Evolutionary conservation across 1,284 basidiomycete genomes (phyloP).

Genomic region (Pyrrhoderma lamaoense): DNA sequence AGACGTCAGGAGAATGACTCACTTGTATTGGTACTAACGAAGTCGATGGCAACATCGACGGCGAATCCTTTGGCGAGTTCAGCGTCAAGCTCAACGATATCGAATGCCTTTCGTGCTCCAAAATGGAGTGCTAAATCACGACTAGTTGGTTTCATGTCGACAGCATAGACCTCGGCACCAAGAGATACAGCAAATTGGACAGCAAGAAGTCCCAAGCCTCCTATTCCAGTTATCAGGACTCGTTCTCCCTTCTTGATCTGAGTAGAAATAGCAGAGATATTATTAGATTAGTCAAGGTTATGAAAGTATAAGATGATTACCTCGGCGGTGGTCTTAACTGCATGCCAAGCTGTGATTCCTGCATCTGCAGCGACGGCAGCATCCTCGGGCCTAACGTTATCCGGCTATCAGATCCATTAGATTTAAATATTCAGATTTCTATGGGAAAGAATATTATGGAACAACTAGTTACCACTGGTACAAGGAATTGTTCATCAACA

Average conservation of each 20-base stretch:
- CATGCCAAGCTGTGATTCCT: conserved; percentile 24
- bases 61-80: conserved; percentile 21
- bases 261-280: not conserved
- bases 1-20: conserved; percentile 8
- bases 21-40: conserved; percentile 23
- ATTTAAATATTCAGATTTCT: not conserved
- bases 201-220: conserved; percentile 27
- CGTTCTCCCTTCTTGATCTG: conserved; percentile 7
- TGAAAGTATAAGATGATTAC: too few species aligned
- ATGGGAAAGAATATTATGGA: not conserved
- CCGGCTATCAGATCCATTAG: conserved; percentile 16
- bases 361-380: conserved; percentile 25
- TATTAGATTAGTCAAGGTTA: too few species aligned
- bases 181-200: conserved; percentile 25
- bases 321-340: conserved; percentile 22
- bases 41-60: conserved; percentile 25
- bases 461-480: conserved; percentile 6
- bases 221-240: conserved; percentile 27
- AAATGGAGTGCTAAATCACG: conserved; percentile 23
- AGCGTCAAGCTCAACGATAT: conserved; percentile 21
- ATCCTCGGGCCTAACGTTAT: conserved; percentile 22
- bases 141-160: conserved; percentile 24
- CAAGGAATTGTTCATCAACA: not conserved
- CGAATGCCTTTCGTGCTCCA: conserved; percentile 24
- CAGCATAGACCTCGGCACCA: conserved; percentile 24